Percentiles rank a stretch among this genome's conserved stretches.
These are phyloP conservation scores for Cucumis hystrix DNA, from an alignment of 306 rosid genomes.

Conservation along the genomic window DNA sequence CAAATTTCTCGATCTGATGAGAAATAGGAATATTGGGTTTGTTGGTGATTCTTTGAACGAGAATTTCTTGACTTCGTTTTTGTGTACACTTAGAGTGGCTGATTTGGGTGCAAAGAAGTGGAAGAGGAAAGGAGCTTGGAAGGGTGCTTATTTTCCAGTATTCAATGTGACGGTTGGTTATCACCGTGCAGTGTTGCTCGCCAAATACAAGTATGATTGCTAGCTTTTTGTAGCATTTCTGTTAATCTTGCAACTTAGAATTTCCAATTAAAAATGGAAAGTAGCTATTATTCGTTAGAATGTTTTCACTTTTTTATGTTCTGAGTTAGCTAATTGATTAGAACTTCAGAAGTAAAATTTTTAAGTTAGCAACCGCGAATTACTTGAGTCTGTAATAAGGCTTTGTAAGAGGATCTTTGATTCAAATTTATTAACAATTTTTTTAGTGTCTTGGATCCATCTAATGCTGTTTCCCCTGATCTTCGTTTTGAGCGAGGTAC, in stretches of 20 bases:
- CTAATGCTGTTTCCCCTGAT: neutral
- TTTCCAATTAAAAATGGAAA: neutral
- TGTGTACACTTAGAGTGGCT: slow-evolving; percentile 59
- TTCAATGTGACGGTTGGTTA: slow-evolving; percentile 68
- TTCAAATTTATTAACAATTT: neutral
- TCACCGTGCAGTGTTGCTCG: slow-evolving; percentile 81
- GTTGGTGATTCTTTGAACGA: slow-evolving; percentile 85
- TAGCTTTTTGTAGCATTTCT: neutral
- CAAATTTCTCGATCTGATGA: slow-evolving; percentile 43
- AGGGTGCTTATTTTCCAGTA: slow-evolving; percentile 76
- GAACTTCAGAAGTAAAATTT: neutral
- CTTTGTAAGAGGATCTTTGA: neutral
- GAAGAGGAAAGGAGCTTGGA: slow-evolving; percentile 92
- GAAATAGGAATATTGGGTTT: slow-evolving; percentile 64
- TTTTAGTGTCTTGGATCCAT: neutral
- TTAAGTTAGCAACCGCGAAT: neutral
- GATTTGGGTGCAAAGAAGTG: slow-evolving; percentile 62
- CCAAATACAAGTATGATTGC: slow-evolving; percentile 52
- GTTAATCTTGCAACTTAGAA: neutral
- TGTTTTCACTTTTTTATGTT: neutral
- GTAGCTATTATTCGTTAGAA: neutral
- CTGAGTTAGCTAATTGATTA: neutral
- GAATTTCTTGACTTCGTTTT: slow-evolving; percentile 61
- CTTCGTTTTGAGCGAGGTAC: neutral
- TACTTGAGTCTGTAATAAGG: neutral